Percentiles rank a stretch among this genome's conserved stretches.
Conservation (phyloP, 805 yeast genomes). For the Wickerhamiella galacta region DNA sequence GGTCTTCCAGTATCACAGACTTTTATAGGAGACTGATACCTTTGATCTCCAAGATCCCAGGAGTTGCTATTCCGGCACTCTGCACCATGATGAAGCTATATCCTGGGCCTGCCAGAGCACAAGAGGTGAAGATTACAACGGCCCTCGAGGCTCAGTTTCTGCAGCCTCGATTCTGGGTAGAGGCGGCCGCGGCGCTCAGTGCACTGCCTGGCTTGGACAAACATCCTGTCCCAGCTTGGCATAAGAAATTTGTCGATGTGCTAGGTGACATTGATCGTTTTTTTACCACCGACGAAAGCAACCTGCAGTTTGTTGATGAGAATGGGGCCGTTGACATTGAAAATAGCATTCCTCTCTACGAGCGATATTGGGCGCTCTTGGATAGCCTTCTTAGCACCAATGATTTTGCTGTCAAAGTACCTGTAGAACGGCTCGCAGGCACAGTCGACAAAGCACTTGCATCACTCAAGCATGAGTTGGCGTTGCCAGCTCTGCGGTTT, state of each 20-base stretch:
- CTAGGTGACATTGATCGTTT: too few species aligned
- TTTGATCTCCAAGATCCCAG: slow-evolving; percentile 6
- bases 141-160: not conserved
- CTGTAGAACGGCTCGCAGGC: too few species aligned
- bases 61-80: slow-evolving; percentile 3
- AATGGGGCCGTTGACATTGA: too few species aligned
- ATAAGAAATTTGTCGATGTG: not conserved
- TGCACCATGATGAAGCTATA: slow-evolving; percentile 6
- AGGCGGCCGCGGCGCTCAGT: not conserved
- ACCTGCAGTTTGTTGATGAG: too few species aligned
- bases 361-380: too few species aligned
- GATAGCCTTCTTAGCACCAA: too few species aligned
- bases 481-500: too few species aligned
- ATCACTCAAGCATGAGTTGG: too few species aligned
- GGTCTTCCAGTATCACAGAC: slow-evolving; percentile 60
- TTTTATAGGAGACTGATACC: slow-evolving; percentile 29
- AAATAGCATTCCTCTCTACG: too few species aligned
- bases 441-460: too few species aligned
- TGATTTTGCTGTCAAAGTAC: too few species aligned
- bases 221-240: not conserved
- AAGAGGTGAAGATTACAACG: slow-evolving; percentile 7
- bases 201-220: not conserved
- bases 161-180: not conserved
- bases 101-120: slow-evolving; percentile 15
- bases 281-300: too few species aligned